Evolutionary conservation across 148 eudicot genomes (phyloP), one percentile per base, ranked within the genome.

Genomic region (Polygonum aviculare): DNA sequence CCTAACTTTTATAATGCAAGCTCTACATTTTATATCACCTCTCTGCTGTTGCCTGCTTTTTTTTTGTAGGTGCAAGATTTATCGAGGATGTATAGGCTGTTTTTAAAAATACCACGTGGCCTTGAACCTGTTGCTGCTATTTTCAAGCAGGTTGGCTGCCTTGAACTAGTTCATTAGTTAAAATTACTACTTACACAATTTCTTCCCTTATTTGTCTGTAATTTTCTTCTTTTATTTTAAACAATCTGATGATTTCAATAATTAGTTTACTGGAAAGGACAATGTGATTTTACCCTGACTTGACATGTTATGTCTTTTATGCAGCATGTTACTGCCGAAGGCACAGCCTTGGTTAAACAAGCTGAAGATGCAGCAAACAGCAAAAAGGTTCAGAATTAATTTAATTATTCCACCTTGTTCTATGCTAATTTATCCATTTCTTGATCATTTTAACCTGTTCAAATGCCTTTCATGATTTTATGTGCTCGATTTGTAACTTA

Each of bases 251-350:
- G 35, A 33, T 12, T 63, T 33, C 5, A 31, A 38, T 2, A 63
- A 3, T 33, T 31, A 6, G 14, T 4, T 26, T 63, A 5, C 40
- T 35, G 70, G 14, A 63, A 63, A 33, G 40, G 40, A 12, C n/a
- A 12, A 63, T 12, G 38, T 11, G 40, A 63, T 14, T 63, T 14
- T 63, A 59, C 52, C 12, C 12, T 49, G 19, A 52, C 39, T 31
- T 72, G 38, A 72, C 33, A 19, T 19, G 36, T 62, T 41, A 19
- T 39, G 47, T 35, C 2, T 69, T 69, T 39, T 60, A 36, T 83
- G 84, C 90, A 90, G 93, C 90, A 88, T 88, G 84, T 89, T 50
- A 81, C 81, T 41, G 83, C 84, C 39, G 94, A 90, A 81, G 90
- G 90, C 60, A 87, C 67, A 38, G 77, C 84, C 45, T 80, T 88